Evolutionary conservation across 73 alveolate genomes (phyloP), one percentile per base, ranked within the genome.

Genomic region (Effrenium voratum): DNA sequence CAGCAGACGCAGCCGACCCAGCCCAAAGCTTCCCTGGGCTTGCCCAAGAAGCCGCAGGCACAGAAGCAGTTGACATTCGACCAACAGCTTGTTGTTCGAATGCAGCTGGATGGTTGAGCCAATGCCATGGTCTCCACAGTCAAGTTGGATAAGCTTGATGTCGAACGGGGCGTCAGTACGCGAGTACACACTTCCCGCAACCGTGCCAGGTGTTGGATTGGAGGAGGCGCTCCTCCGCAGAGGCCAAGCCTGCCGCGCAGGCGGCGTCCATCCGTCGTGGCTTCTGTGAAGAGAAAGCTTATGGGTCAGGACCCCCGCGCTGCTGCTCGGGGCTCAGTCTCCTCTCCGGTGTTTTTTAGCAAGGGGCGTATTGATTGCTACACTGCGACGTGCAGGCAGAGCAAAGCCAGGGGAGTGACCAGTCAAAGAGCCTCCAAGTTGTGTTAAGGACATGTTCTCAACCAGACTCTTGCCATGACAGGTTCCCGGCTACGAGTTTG

Each of bases 1-100:
- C 95, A 87, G 59, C 95, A 87, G 84, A 87, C 59, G 95, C 95
- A 83, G 19, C 60, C 85, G 6, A 19, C 84, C 68, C 5, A 12
- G 73, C 46, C 92, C 72, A 49, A 82, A n/a, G 94, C 82, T 63
- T 57, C 94, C 82, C 76, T 85, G 44, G 94, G 94, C 68, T 55
- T 85, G 80, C 94, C 94, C 30, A 85, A 85, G 38, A 85, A 85
- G 82, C 94, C 94, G n/a, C 94, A 85, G 94, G 94, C 94, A 22
- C 34, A 50, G 3, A 24, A 30, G 38, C 15, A n/a, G 32, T 2
- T 0, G 52, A 15, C 13, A 24, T 41, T 75, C 85, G 52, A n/a
- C n/a, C 52, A 26, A 66, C 40, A 66, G 44, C 34, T 66, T 10
- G 79, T 66, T 16, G 79, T 34, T 32, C 6, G 41, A 38, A 12